Evolutionary conservation across 2,329 filamentous ascomycete species (phyloP).

Genomic region (Tolypocladium endophyticum): DNA sequence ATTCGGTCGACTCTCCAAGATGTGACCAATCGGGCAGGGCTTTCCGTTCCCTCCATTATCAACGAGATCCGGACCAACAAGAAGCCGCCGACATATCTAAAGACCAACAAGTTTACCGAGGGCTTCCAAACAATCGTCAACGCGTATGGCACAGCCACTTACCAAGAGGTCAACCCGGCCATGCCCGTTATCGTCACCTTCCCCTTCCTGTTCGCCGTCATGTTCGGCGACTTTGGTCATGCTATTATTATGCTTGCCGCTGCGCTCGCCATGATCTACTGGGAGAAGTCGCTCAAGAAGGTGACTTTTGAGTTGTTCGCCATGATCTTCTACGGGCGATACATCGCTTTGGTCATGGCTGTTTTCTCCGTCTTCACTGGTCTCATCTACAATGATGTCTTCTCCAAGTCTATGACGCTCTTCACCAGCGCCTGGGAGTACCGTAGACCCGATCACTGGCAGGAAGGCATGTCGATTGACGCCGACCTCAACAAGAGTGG

Average conservation of each 20-base stretch:
- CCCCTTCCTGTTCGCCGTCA: conserved; percentile 98
- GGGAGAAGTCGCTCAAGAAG: conserved; percentile 88
- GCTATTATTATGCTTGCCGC: conserved; percentile 79
- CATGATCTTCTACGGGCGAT: conserved; percentile 98
- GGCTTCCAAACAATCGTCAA: conserved; percentile 99
- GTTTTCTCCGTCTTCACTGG: conserved; percentile 95
- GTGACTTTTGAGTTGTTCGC: conserved; percentile 86
- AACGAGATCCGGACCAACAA: conserved; percentile 97
- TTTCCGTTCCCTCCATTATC: conserved; percentile 97
- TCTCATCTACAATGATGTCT: conserved; percentile 94
- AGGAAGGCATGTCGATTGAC: conserved; percentile 50
- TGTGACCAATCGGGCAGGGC: conserved; percentile 88
- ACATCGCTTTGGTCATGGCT: conserved; percentile 98
- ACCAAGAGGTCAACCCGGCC: conserved; percentile 93
- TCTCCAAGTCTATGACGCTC: conserved; percentile 84
- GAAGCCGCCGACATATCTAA: conserved; percentile 92
- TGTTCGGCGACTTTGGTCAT: conserved; percentile 98
- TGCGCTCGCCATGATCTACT: conserved; percentile 89
- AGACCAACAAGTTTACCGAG: conserved; percentile 97
- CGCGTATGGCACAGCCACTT: conserved; percentile 94
- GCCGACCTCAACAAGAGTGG: conserved; percentile 55
- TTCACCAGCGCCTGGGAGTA: conserved; percentile 89
- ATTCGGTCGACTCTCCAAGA: conserved; percentile 93
- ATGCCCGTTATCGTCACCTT: conserved; percentile 94
- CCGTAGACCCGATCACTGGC: conserved; percentile 54